Evolutionary conservation across 176 grass and related monocot species (phyloP).

Genomic region (Aegilops longissima): DNA sequence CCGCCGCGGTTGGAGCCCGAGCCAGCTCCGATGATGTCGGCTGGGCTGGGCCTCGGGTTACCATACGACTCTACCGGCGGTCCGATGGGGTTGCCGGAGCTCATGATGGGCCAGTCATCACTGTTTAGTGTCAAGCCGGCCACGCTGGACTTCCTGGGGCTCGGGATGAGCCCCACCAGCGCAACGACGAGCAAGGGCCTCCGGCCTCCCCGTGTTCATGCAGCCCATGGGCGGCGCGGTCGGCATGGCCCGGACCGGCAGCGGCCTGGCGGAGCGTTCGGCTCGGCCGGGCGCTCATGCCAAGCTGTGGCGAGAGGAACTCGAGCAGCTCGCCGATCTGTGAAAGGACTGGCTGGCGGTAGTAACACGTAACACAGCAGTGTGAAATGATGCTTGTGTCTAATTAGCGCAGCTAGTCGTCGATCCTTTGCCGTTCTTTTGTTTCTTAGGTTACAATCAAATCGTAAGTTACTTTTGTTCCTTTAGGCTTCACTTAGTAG

Average conservation of each 20-base stretch:
- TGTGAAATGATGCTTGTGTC: not conserved
- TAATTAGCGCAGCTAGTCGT: not conserved
- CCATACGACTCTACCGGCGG: constrained; percentile 52
- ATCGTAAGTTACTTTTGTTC: constrained; percentile 1
- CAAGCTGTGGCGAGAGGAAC: constrained; percentile 51
- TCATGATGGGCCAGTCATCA: constrained; percentile 77
- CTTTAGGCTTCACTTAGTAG: constrained; percentile 20
- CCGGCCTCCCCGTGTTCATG: constrained; percentile 52
- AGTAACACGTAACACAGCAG: constrained; percentile 13
- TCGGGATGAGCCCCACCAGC: constrained; percentile 66
- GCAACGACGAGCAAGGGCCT: constrained; percentile 26
- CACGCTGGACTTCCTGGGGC: constrained; percentile 79
- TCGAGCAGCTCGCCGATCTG: constrained; percentile 44
- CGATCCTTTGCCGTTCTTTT: not conserved
- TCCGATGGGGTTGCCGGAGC: constrained; percentile 40
- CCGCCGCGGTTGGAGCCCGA: constrained; percentile 49
- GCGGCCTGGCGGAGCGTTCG: constrained; percentile 35
- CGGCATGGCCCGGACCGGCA: constrained; percentile 43
- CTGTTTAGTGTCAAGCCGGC: constrained; percentile 77
- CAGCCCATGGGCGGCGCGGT: constrained; percentile 59
- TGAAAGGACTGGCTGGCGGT: constrained; percentile 25
- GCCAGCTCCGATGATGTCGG: constrained; percentile 45
- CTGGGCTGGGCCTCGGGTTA: constrained; percentile 75
- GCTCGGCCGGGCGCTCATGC: constrained; percentile 7
- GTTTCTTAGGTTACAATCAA: not conserved